phyloP scores from a whole-genome alignment of 257 asterid genomes.

The Lithospermum erythrorhizon region DNA sequence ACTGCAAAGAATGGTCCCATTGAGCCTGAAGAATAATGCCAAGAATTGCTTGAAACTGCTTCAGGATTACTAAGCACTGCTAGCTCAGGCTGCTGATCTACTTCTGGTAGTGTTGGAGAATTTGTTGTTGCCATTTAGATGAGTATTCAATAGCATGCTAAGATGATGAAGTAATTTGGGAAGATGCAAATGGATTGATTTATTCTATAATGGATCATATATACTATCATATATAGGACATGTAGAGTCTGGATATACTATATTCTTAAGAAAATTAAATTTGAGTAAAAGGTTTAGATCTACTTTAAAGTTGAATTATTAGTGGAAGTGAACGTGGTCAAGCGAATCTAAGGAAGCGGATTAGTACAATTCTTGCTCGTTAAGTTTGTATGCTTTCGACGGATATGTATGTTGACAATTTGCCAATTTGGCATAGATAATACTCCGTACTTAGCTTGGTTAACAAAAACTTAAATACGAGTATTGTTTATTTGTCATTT shows the following conservation, averaged over 20 bases:
- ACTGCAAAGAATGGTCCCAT: conserved; percentile 31
- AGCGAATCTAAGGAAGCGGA: background rate
- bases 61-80: conserved; percentile 12
- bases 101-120: conserved; percentile 19
- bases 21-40: conserved; percentile 21
- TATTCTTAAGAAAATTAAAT: background rate
- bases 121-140: conserved; percentile 18
- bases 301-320: background rate
- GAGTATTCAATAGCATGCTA: background rate
- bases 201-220: background rate
- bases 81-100: conserved; percentile 16
- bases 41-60: conserved; percentile 7
- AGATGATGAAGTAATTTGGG: background rate
- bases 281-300: background rate
- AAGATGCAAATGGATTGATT: background rate
- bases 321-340: conserved; percentile 4
- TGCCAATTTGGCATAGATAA: too few species aligned
- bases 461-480: too few species aligned
- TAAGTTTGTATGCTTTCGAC: background rate
- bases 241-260: background rate
- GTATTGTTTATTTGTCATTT: too few species aligned
- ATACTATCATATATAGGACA: too few species aligned
- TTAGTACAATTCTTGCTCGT: background rate
- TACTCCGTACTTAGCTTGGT: too few species aligned
- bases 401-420: background rate